These are phyloP conservation scores for Antrodiella citrinella DNA, from an alignment of 768 basidiomycete genomes.

Conservation along the genomic window DNA sequence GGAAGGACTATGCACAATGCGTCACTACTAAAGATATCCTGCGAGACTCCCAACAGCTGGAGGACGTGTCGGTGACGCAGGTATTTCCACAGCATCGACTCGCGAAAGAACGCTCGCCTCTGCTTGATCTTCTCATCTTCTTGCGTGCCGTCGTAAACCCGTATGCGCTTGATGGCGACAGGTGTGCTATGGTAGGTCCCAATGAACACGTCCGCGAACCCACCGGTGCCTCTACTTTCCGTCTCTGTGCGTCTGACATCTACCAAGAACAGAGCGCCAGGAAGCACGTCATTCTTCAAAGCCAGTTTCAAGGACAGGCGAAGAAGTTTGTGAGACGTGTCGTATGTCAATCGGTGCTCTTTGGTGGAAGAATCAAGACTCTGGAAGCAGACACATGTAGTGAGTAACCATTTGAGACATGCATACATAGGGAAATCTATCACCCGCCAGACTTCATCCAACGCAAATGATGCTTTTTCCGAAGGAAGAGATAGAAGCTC, in stretches of 20 bases:
- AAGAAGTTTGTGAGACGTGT: background rate
- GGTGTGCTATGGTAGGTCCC: background rate
- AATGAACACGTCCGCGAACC: background rate
- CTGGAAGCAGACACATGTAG: too few species aligned
- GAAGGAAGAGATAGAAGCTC: too few species aligned
- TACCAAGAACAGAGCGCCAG: background rate
- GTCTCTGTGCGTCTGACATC: background rate
- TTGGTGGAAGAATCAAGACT: too few species aligned
- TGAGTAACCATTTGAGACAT: too few species aligned
- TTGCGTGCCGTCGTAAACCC: background rate
- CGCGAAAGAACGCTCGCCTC: background rate
- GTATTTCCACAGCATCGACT: conserved; percentile 2
- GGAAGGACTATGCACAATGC: background rate
- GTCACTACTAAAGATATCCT: background rate
- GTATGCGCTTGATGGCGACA: background rate
- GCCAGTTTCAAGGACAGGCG: background rate
- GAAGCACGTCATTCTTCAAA: background rate
- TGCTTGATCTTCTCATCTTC: background rate
- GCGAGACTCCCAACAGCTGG: background rate
- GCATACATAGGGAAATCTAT: too few species aligned
- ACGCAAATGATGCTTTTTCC: too few species aligned
- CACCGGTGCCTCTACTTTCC: background rate
- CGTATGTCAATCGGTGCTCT: too few species aligned
- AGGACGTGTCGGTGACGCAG: conserved; percentile 1
- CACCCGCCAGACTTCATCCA: too few species aligned